Conservation (phyloP, 2,329 filamentous ascomycete species). For the Colletotrichum plurivorum region DNA sequence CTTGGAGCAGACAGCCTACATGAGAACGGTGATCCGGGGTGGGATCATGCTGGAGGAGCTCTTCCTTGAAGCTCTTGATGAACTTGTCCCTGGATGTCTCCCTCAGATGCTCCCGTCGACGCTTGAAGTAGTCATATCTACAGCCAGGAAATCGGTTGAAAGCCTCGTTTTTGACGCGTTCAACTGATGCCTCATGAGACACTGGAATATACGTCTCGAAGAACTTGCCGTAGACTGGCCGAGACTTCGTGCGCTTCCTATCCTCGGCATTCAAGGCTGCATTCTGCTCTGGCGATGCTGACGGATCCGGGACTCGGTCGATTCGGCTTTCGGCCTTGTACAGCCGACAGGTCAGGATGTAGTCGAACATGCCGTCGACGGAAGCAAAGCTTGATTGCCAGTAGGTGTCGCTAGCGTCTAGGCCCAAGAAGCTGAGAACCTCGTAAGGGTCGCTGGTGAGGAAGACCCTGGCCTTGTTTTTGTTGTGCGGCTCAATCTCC, state of each 20-base stretch:
- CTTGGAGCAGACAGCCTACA: constrained; percentile 51
- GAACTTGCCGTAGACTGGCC: constrained; percentile 73
- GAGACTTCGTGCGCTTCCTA: constrained; percentile 66
- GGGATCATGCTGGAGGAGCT: background rate
- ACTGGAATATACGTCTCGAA: constrained; percentile 73
- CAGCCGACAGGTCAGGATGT: constrained; percentile 70
- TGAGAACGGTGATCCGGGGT: no score
- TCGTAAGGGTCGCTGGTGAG: constrained; percentile 70
- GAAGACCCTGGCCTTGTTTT: constrained; percentile 69
- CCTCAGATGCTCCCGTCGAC: no score
- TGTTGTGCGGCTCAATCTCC: constrained; percentile 74
- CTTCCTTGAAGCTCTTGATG: background rate
- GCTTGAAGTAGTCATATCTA: no score
- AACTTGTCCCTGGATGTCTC: no score
- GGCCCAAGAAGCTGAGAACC: constrained; percentile 74
- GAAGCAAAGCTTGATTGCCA: constrained; percentile 71
- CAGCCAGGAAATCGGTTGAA: no score
- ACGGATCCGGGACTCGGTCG: no score
- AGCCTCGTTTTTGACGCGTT: constrained; percentile 40
- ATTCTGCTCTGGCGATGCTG: no score
- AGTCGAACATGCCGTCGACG: constrained; percentile 72
- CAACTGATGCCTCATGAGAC: constrained; percentile 53
- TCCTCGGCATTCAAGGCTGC: constrained; percentile 60
- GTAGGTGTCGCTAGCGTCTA: constrained; percentile 59
- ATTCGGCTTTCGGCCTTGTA: constrained; percentile 56